Percentiles rank a stretch among this genome's conserved stretches.
phyloP scores from a whole-genome alignment of 1,139 yeast genomes.

The Geotrichum candidum region DNA sequence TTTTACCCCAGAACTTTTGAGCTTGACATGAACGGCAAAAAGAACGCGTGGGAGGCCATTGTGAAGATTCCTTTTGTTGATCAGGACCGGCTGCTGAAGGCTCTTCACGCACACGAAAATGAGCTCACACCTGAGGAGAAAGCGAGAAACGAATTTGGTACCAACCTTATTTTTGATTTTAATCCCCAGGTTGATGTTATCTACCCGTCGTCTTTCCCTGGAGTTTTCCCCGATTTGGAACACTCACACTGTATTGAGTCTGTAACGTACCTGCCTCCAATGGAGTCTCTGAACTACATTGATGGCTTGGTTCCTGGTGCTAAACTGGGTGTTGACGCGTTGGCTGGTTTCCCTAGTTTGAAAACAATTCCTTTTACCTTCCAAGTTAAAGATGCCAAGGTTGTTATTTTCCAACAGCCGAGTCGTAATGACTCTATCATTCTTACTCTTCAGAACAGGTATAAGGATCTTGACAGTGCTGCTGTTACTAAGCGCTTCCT shows the following conservation, averaged over 20 bases:
- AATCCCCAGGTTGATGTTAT: conserved; percentile 71
- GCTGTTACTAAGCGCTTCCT: conserved; percentile 56
- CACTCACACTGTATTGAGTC: conserved; percentile 71
- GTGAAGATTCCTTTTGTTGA: conserved; percentile 94
- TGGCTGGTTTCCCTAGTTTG: conserved; percentile 90
- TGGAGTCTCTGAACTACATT: conserved; percentile 34
- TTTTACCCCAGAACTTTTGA: conserved; percentile 89
- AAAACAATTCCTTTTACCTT: conserved; percentile 58
- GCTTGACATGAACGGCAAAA: conserved; percentile 88
- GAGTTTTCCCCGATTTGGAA: conserved; percentile 68
- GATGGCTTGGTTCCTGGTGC: conserved; percentile 68
- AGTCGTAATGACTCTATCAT: conserved; percentile 79
- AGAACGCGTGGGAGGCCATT: conserved; percentile 97
- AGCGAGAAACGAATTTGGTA: conserved; percentile 67
- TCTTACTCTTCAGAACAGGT: conserved; percentile 52
- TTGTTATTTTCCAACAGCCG: conserved; percentile 78
- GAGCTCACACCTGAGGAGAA: conserved; percentile 64
- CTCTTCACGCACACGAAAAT: conserved; percentile 58
- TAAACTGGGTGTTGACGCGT: conserved; percentile 56
- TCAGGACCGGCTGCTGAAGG: conserved; percentile 62
- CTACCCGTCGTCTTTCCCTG: conserved; percentile 74
- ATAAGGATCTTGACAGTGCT: conserved; percentile 41
- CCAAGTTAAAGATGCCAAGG: conserved; percentile 53
- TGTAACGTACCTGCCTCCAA: conserved; percentile 21
- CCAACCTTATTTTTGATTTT: conserved; percentile 57